A percentile compares a stretch with the other conserved stretches of the same genome.
phyloP scores from a whole-genome alignment of 306 rosid species.

The Rosa persica region DNA sequence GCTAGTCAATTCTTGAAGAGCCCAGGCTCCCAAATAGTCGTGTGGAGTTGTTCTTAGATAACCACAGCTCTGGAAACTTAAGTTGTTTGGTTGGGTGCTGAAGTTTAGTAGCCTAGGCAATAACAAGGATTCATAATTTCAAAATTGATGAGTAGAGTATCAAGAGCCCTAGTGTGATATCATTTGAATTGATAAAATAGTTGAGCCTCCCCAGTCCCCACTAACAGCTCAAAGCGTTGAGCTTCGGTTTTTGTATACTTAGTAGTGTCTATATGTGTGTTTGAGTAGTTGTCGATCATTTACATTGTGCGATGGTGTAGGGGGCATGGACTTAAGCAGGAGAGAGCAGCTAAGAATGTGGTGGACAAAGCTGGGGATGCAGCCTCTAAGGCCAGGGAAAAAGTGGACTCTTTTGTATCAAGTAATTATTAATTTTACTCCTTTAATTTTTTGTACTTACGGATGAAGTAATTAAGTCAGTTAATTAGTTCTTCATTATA shows the following conservation, averaged over 20 bases:
- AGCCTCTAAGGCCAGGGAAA: conserved; percentile 40
- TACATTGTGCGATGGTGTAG: conserved; percentile 22
- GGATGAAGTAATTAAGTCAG: neutral
- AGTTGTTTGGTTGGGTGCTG: neutral
- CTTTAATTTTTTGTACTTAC: neutral
- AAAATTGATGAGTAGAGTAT: neutral
- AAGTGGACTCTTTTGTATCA: neutral
- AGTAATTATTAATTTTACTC: neutral
- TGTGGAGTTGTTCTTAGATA: neutral
- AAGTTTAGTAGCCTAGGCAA: neutral
- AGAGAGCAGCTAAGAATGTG: conserved; percentile 12
- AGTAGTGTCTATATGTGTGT: neutral
- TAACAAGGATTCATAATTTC: neutral
- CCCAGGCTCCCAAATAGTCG: neutral
- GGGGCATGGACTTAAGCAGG: conserved; percentile 29
- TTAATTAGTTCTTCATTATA: neutral
- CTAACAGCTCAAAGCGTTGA: neutral
- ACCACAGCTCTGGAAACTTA: neutral
- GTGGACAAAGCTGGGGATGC: conserved; percentile 40
- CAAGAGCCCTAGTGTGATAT: neutral
- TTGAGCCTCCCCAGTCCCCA: neutral
- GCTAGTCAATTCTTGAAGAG: neutral
- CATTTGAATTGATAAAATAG: neutral
- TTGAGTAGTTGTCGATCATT: neutral
- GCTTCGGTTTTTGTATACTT: neutral